phyloP scores from a whole-genome alignment of 192 early-diverging fungal species.

The Coemansia pectinata region DNA sequence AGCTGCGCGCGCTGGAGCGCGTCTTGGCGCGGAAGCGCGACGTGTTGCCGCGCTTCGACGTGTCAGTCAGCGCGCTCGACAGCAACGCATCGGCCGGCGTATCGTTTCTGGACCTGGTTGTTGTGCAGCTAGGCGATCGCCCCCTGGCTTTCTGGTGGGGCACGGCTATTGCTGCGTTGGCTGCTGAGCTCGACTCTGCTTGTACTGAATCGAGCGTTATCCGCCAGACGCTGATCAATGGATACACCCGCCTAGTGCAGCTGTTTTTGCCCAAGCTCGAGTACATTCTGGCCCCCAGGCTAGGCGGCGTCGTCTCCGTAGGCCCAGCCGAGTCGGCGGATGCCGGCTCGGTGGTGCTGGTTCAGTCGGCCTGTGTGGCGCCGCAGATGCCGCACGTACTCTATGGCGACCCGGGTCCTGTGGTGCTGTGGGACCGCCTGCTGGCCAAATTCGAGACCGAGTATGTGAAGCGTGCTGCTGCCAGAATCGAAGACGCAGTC shows the following conservation, averaged over 20 bases:
- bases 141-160: conserved; percentile 44
- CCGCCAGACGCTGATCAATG: conserved; percentile 26
- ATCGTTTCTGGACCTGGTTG: conserved; percentile 24
- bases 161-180: conserved; percentile 22
- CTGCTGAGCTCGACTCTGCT: conserved; percentile 11
- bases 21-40: conserved; percentile 43
- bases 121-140: conserved; percentile 21
- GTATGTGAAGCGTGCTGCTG: conserved; percentile 21
- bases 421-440: conserved; percentile 32
- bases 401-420: conserved; percentile 7
- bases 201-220: conserved; percentile 19
- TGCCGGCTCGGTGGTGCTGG: neutral
- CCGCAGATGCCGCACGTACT: neutral
- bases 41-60: conserved; percentile 29
- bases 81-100: neutral
- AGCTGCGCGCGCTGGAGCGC: conserved; percentile 37
- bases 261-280: conserved; percentile 38
- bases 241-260: conserved; percentile 34
- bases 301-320: conserved; percentile 22
- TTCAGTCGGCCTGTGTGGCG: neutral
- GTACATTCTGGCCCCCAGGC: conserved; percentile 10
- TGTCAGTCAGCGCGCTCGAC: conserved; percentile 16
- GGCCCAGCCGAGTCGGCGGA: neutral
- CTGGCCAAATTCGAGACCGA: conserved; percentile 25
- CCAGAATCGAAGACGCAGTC: conserved; percentile 32